phyloP scores from a whole-genome alignment of 1,284 basidiomycete species.

The Ustilago loliicola region DNA sequence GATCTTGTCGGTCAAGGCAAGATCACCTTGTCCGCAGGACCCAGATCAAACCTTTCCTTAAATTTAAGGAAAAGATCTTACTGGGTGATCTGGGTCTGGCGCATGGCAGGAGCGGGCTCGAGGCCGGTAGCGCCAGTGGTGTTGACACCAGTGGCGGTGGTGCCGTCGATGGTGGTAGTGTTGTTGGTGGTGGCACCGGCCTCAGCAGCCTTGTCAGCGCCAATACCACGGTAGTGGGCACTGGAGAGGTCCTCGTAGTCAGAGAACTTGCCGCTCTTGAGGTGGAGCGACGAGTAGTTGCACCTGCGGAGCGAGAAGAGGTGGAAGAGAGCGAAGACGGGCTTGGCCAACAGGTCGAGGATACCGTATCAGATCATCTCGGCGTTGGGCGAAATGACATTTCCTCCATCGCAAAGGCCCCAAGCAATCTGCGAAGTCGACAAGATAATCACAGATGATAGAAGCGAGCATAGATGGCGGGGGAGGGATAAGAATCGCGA shows the following conservation, averaged over 20 bases:
- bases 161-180: conserved; percentile 9
- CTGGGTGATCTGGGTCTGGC: conserved; percentile 35
- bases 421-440: conserved; percentile 71
- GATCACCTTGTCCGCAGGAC: not conserved
- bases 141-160: not conserved
- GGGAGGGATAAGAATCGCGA: not conserved
- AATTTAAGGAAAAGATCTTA: conserved; percentile 15
- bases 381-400: conserved; percentile 73
- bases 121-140: conserved; percentile 19
- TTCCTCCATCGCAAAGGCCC: conserved; percentile 74
- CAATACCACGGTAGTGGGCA: conserved; percentile 27
- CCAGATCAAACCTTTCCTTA: not conserved
- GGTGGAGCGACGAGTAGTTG: conserved; percentile 57
- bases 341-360: conserved; percentile 76
- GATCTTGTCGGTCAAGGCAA: not conserved
- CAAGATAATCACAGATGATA: conserved; percentile 72
- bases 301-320: conserved; percentile 55
- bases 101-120: conserved; percentile 46
- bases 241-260: conserved; percentile 47
- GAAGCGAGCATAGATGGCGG: conserved; percentile 69
- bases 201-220: conserved; percentile 39
- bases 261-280: conserved; percentile 58
- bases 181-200: conserved; percentile 18
- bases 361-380: conserved; percentile 76
- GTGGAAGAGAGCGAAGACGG: conserved; percentile 65